These are phyloP conservation scores for Globisporangium mamillatum DNA, from an alignment of 352 stramenopile species.

Conservation along the genomic window DNA sequence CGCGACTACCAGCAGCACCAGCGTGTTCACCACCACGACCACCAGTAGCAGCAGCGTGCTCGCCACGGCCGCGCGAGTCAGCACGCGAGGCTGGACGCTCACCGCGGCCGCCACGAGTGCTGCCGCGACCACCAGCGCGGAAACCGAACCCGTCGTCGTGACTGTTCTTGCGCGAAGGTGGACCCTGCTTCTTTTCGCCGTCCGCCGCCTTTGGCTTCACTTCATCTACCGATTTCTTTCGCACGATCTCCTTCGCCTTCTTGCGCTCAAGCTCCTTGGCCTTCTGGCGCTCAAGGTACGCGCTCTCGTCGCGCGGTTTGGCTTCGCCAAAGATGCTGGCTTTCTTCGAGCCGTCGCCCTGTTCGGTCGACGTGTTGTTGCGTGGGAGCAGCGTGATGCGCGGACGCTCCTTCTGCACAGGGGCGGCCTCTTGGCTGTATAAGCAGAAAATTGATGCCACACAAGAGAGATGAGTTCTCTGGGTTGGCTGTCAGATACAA, in stretches of 20 bases:
- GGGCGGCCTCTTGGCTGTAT: constrained; percentile 1
- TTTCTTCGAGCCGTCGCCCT: constrained; percentile 31
- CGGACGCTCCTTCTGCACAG: constrained; percentile 44
- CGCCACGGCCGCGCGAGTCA: constrained; percentile 30
- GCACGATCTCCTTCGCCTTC: constrained; percentile 25
- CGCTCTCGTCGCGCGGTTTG: constrained; percentile 74
- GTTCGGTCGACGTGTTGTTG: constrained; percentile 34
- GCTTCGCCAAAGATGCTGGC: constrained; percentile 82
- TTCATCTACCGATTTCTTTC: constrained; percentile 17
- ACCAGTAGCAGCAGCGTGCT: constrained; percentile 23
- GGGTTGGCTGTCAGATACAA: background rate
- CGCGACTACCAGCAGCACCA: constrained; percentile 24
- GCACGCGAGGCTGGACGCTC: constrained; percentile 21
- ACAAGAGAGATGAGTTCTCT: background rate
- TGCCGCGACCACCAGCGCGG: constrained; percentile 23
- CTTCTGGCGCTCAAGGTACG: constrained; percentile 71
- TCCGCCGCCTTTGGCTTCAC: constrained; percentile 31
- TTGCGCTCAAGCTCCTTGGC: constrained; percentile 26
- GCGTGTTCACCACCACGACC: constrained; percentile 23
- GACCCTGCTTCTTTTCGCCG: constrained; percentile 23
- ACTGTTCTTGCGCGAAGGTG: constrained; percentile 33
- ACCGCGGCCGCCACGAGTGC: constrained; percentile 35
- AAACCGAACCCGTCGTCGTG: constrained; percentile 37
- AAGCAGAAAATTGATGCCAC: background rate
- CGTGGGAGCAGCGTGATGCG: constrained; percentile 62